Evolutionary conservation across 257 asterid genomes (phyloP).

Genomic region (Ilex aquifolium): DNA sequence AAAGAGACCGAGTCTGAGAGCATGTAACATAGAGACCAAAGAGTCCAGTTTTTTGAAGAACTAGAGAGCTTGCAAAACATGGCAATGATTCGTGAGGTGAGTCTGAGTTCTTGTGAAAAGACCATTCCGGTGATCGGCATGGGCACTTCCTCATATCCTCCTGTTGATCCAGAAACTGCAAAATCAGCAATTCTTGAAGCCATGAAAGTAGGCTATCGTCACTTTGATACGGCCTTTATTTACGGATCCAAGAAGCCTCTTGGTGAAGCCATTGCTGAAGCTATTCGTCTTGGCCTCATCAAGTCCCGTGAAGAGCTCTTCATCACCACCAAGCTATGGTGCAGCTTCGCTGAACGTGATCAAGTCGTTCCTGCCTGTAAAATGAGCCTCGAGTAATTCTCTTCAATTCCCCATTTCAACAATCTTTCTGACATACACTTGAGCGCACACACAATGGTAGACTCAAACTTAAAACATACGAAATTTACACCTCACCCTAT

Average conservation of each 20-base stretch:
- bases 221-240: conserved; percentile 54
- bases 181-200: conserved; percentile 48
- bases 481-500: too few relatives aligned
- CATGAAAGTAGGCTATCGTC: conserved; percentile 55
- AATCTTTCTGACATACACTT: too few relatives aligned
- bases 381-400: conserved; percentile 45
- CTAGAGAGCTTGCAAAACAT: not conserved
- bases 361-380: conserved; percentile 52
- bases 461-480: too few relatives aligned
- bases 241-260: conserved; percentile 51
- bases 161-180: conserved; percentile 17
- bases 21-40: too few relatives aligned
- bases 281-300: conserved; percentile 35
- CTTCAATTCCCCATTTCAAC: too few relatives aligned
- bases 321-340: conserved; percentile 62
- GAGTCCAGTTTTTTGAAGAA: not conserved
- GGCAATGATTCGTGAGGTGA: conserved; percentile 30
- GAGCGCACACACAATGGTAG: too few relatives aligned
- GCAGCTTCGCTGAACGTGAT: conserved; percentile 33
- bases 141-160: conserved; percentile 42
- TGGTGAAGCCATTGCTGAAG: conserved; percentile 49
- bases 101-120: conserved; percentile 24
- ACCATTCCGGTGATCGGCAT: conserved; percentile 45
- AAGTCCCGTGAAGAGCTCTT: conserved; percentile 48
- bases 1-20: too few relatives aligned